Percentiles rank a stretch among this genome's conserved stretches.
Conservation (phyloP, 106 monocot species). For the Allium fistulosum region DNA sequence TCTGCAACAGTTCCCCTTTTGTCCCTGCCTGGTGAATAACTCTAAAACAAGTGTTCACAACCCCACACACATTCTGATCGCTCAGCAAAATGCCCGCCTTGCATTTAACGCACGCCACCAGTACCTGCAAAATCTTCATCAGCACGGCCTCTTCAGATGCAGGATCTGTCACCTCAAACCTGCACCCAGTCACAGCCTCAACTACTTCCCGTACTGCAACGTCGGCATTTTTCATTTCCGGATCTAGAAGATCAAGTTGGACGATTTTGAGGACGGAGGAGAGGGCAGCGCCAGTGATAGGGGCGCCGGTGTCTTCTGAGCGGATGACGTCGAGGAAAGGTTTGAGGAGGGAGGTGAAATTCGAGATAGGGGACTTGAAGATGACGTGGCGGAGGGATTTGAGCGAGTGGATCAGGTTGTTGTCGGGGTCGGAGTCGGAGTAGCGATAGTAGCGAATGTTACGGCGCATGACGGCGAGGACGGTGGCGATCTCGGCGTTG, state of each 20-base stretch:
- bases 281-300: constrained; percentile 86
- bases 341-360: constrained; percentile 51
- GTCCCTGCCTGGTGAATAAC: constrained; percentile 88
- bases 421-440: constrained; percentile 57
- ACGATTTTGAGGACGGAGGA: constrained; percentile 76
- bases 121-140: constrained; percentile 85
- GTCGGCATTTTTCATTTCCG: constrained; percentile 38
- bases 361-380: constrained; percentile 38
- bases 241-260: constrained; percentile 42
- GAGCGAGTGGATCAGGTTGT: constrained; percentile 65
- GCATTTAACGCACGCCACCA: constrained; percentile 67
- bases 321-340: constrained; percentile 89
- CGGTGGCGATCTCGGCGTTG: constrained; percentile 65
- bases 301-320: constrained; percentile 92
- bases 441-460: constrained; percentile 74
- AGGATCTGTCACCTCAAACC: constrained; percentile 87
- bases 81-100: constrained; percentile 39
- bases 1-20: constrained; percentile 87
- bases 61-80: constrained; percentile 77
- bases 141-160: constrained; percentile 91
- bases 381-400: constrained; percentile 59
- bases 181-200: constrained; percentile 72
- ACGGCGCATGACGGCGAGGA: constrained; percentile 88
- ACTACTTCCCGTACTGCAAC: constrained; percentile 25
- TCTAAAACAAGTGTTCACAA: constrained; percentile 86